These are phyloP conservation scores for Metschnikowia colocasiae DNA, from an alignment of 805 yeast species.

Conservation along the genomic window DNA sequence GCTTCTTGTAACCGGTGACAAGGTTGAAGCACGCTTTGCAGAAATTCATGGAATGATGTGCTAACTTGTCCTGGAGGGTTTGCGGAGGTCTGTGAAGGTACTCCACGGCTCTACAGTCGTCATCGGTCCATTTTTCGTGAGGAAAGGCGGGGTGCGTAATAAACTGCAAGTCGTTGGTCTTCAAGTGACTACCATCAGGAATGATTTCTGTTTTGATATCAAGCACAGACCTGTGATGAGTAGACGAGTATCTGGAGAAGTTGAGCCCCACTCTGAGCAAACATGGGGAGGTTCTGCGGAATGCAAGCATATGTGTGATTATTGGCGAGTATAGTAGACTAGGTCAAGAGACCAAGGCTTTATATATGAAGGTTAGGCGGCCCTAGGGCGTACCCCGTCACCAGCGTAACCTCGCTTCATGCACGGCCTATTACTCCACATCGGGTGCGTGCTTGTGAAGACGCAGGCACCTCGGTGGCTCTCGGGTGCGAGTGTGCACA, in stretches of 20 bases:
- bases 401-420: background rate
- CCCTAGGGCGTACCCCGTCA: background rate
- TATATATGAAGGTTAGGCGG: background rate
- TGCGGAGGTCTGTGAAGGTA: conserved; percentile 51
- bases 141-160: conserved; percentile 40
- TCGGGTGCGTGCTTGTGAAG: background rate
- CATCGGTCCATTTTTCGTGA: conserved; percentile 30
- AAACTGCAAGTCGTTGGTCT: conserved; percentile 31
- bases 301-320: conserved; percentile 2
- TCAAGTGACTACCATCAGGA: conserved; percentile 12
- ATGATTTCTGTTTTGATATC: conserved; percentile 16
- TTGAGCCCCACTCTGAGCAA: conserved; percentile 6
- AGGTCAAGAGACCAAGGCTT: background rate
- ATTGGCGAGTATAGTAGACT: too few species aligned
- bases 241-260: conserved; percentile 2
- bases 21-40: conserved; percentile 54
- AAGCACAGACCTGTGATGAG: conserved; percentile 3
- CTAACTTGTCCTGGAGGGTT: conserved; percentile 48
- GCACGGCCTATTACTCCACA: background rate
- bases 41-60: conserved; percentile 43
- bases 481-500: conserved; percentile 1
- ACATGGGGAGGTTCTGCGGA: conserved; percentile 4
- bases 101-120: conserved; percentile 36
- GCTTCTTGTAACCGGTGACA: conserved; percentile 63
- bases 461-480: background rate